These are phyloP conservation scores for Talaromyces trachyspermus DNA, from an alignment of 495 filamentous ascomycete species.

Conservation along the genomic window DNA sequence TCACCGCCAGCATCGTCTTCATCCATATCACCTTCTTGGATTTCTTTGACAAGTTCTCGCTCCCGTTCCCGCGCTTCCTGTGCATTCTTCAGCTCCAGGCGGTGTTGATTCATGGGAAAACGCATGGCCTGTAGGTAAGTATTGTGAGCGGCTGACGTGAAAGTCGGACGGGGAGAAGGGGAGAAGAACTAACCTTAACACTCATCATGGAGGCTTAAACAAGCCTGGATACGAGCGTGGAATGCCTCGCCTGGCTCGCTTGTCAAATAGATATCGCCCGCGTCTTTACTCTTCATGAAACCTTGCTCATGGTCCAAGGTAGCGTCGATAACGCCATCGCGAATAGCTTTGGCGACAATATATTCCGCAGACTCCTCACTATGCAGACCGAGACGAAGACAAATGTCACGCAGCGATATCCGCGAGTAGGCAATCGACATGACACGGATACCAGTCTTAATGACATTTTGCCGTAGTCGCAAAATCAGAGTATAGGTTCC, in stretches of 20 bases:
- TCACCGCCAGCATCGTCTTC: conserved; percentile 95
- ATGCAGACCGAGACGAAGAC: conserved; percentile 84
- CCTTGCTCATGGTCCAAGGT: conserved; percentile 88
- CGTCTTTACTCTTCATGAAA: conserved; percentile 97
- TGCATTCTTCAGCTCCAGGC: conserved; percentile 94
- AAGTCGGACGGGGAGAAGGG: conserved; percentile 5
- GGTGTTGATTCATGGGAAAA: conserved; percentile 98
- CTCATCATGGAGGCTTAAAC: conserved; percentile 90
- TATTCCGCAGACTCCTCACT: conserved; percentile 96
- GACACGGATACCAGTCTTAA: conserved; percentile 98
- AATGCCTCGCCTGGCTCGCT: conserved; percentile 93
- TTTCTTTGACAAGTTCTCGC: conserved; percentile 96
- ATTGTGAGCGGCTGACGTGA: conserved; percentile 9
- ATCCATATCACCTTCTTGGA: conserved; percentile 94
- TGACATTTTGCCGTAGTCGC: conserved; percentile 93
- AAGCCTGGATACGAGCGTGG: conserved; percentile 90
- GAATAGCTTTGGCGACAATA: conserved; percentile 97
- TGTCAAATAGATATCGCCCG: conserved; percentile 91
- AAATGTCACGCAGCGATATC: conserved; percentile 96
- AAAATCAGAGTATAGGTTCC: conserved; percentile 93
- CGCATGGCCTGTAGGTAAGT: conserved; percentile 84
- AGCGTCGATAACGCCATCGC: conserved; percentile 96
- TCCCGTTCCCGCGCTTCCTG: conserved; percentile 95
- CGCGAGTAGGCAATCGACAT: conserved; percentile 96
- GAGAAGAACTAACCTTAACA: conserved; percentile 65